Evolutionary conservation across 2,329 filamentous ascomycete genomes (phyloP).

Genomic region (Corinectria fuckeliana): DNA sequence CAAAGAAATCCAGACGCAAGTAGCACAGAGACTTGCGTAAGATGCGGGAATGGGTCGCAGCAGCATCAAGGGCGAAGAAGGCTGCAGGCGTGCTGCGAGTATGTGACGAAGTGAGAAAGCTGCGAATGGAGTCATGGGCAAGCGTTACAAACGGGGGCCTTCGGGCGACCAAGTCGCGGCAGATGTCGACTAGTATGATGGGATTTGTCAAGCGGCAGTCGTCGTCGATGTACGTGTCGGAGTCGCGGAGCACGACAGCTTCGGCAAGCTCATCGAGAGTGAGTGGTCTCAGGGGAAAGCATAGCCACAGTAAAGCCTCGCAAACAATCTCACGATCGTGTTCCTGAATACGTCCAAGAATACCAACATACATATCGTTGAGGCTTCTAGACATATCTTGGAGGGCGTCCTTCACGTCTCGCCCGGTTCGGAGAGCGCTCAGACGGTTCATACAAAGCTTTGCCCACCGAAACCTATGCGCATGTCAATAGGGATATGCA

Average conservation of each 20-base stretch:
- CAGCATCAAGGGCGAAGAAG: slow-evolving; percentile 26
- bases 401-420: slow-evolving; percentile 30
- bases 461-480: slow-evolving; percentile 38
- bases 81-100: slow-evolving; percentile 27
- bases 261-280: slow-evolving; percentile 35
- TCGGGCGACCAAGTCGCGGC: slow-evolving; percentile 25
- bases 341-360: slow-evolving; percentile 31
- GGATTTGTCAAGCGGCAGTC: slow-evolving; percentile 33
- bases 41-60: slow-evolving; percentile 22
- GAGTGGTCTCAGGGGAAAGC: slow-evolving; percentile 36
- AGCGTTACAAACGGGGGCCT: slow-evolving; percentile 25
- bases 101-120: slow-evolving; percentile 27
- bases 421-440: slow-evolving; percentile 28
- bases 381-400: slow-evolving; percentile 32
- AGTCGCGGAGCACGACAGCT: slow-evolving; percentile 36
- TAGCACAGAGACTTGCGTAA: slow-evolving; percentile 35
- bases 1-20: slow-evolving; percentile 25
- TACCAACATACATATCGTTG: slow-evolving; percentile 32
- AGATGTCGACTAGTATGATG: slow-evolving; percentile 27
- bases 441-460: slow-evolving; percentile 38
- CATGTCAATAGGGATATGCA: background rate
- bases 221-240: slow-evolving; percentile 31
- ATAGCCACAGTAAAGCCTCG: slow-evolving; percentile 37
- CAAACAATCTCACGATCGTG: slow-evolving; percentile 33
- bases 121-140: slow-evolving; percentile 34